Conservation (phyloP, 306 rosid species). For the Castanea sativa region DNA sequence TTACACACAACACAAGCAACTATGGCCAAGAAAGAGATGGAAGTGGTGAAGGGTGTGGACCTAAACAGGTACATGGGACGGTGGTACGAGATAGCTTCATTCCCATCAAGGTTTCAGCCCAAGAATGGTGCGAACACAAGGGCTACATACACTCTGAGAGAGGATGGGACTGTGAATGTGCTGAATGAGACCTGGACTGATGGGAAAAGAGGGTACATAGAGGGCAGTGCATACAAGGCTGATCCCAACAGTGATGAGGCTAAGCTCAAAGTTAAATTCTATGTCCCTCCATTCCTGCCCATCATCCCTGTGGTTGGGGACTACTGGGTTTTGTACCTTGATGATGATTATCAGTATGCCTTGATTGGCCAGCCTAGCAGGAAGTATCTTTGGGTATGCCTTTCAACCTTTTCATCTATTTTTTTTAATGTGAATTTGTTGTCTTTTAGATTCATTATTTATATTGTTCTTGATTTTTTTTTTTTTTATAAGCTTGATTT, state of each 20-base stretch:
- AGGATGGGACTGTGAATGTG: slow-evolving; percentile 63
- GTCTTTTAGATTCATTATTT: not conserved
- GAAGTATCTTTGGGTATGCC: slow-evolving; percentile 80
- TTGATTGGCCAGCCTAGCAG: slow-evolving; percentile 76
- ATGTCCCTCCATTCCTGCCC: slow-evolving; percentile 81
- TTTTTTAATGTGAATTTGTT: not conserved
- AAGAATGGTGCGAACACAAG: slow-evolving; percentile 64
- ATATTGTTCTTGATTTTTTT: not conserved
- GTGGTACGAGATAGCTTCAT: slow-evolving; percentile 93
- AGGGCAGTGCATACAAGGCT: slow-evolving; percentile 77
- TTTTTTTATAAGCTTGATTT: not conserved
- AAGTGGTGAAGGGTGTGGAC: slow-evolving; percentile 59
- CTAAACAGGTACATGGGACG: slow-evolving; percentile 76
- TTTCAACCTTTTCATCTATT: not conserved
- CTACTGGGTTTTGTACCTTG: slow-evolving; percentile 83
- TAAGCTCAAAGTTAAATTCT: slow-evolving; percentile 83
- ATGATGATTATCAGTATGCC: slow-evolving; percentile 66
- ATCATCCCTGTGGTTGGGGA: slow-evolving; percentile 72
- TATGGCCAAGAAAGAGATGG: slow-evolving; percentile 61
- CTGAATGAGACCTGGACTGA: slow-evolving; percentile 82
- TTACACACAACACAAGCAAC: not conserved
- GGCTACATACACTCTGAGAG: slow-evolving; percentile 76
- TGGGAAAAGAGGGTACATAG: slow-evolving; percentile 53
- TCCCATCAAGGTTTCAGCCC: slow-evolving; percentile 75
- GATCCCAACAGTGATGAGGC: slow-evolving; percentile 74